Base-by-base conservation (phyloP, 768 basidiomycete species). In the Strobilomyces confusus region DNA sequence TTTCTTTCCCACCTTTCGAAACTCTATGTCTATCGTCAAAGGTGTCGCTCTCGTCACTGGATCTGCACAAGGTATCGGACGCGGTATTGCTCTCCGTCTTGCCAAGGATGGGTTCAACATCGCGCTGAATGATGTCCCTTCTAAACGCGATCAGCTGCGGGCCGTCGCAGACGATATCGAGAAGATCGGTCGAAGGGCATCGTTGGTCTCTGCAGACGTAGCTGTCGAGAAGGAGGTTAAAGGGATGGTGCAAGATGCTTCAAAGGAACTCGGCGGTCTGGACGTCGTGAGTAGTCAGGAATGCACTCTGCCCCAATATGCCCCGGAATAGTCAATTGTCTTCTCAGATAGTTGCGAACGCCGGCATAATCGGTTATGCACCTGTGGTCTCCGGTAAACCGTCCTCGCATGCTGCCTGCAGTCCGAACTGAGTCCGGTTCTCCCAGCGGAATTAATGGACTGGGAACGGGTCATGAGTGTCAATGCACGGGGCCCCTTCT, bases 11-110 rank as follows among this genome's bases (percentile, higher is more conserved):
- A 17, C 19, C 8, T 3, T 20, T 20, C 37, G 19, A 17, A 37
- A 37, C 15, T 5, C 3, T 8, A 38, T 38, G 37, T 38, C 37
- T 38, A 20, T 38, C 37, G 37, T 9, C 11, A 38, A 20, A 38
- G 37, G 19, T 7, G 19, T 20, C 29, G 66, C 68, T 1, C 59
- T 72, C 42, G 40, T 72, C 40, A 72, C 69, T 19, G 68, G 69
- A 25, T 61, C 65, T 4, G 63, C 63, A 0, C 68, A 64, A 45
- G 68, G 69, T 11, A 56, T 71, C n/a, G 71, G 71, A 1, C 57
- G 42, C 11, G 30, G 40, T 9, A 61, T 63, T 17, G 58, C 56
- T 1, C 57, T 63, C 32, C 61, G 58, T 19, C 56, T 60, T 5
- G 56, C 64, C 1, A 50, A 19, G 9, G 64, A 62, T 32, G 63